Evolutionary conservation across 1,284 basidiomycete genomes (phyloP).

Genomic region (Cutaneotrichosporon mucoides): DNA sequence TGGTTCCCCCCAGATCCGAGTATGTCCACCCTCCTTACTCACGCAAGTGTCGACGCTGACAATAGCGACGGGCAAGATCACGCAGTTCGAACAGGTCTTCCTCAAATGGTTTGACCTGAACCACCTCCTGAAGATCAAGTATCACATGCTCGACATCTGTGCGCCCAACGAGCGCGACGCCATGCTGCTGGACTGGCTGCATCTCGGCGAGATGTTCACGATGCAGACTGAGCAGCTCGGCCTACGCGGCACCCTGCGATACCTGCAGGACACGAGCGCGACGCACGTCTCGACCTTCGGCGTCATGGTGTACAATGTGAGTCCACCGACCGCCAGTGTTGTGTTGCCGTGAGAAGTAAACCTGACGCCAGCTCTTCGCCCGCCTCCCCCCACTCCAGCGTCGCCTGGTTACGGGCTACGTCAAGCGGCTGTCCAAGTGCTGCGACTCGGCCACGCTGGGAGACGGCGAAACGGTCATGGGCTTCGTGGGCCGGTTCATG

Average conservation of each 20-base stretch:
- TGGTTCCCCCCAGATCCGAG: slow-evolving; percentile 18
- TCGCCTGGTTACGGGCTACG: slow-evolving; percentile 3
- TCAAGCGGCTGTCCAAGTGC: slow-evolving; percentile 11
- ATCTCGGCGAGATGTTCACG: slow-evolving; percentile 11
- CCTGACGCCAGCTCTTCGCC: slow-evolving; percentile 9
- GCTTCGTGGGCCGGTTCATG: slow-evolving; percentile 20
- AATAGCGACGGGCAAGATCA: slow-evolving; percentile 7
- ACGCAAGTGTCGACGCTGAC: background rate
- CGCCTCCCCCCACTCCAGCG: slow-evolving; percentile 6
- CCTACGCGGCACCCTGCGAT: slow-evolving; percentile 12
- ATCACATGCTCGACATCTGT: slow-evolving; percentile 14
- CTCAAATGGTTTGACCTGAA: slow-evolving; percentile 22
- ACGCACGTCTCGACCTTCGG: slow-evolving; percentile 20
- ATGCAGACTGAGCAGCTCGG: slow-evolving; percentile 17
- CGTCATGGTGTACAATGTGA: slow-evolving; percentile 19
- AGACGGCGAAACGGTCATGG: slow-evolving; percentile 12
- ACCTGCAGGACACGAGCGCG: slow-evolving; percentile 22
- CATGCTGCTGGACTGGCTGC: slow-evolving; percentile 15
- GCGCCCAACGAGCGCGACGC: slow-evolving; percentile 6
- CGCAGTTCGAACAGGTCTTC: slow-evolving; percentile 11
- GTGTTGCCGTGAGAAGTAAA: no score
- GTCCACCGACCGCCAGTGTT: background rate
- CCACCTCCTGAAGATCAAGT: slow-evolving; percentile 18
- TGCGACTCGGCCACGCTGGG: slow-evolving; percentile 11
- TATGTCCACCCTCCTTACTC: background rate